phyloP scores from a whole-genome alignment of 1,284 basidiomycete species.

The Sanguinoderma infundibulare region DNA sequence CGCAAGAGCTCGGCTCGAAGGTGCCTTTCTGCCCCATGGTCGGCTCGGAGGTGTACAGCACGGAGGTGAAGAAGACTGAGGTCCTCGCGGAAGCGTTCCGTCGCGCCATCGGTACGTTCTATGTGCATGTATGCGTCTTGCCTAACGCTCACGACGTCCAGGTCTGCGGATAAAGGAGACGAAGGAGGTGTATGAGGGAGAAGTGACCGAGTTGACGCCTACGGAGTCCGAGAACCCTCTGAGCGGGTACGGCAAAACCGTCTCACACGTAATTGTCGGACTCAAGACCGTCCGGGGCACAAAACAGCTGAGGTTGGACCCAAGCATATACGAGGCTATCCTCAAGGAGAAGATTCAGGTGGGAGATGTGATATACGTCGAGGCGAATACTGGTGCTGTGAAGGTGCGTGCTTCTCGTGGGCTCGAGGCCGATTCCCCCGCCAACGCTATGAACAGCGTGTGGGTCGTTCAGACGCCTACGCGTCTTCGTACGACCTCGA shows the following conservation, averaged over 20 bases:
- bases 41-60: constrained; percentile 95
- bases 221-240: constrained; percentile 95
- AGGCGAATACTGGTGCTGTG: constrained; percentile 93
- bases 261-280: constrained; percentile 95
- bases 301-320: constrained; percentile 94
- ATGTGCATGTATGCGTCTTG: not conserved
- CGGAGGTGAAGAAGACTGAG: constrained; percentile 99
- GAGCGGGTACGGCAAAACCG: constrained; percentile 97
- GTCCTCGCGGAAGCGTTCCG: constrained; percentile 96
- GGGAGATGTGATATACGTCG: constrained; percentile 97
- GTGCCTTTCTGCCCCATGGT: constrained; percentile 99
- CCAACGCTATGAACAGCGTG: constrained; percentile 58
- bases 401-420: constrained; percentile 60
- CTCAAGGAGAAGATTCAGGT: constrained; percentile 97
- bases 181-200: constrained; percentile 98
- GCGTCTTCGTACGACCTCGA: constrained; percentile 99
- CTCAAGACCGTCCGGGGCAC: constrained; percentile 99
- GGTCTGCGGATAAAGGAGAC: constrained; percentile 97
- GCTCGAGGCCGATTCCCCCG: not conserved
- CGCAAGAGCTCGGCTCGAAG: constrained; percentile 93
- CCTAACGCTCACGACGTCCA: constrained; percentile 36
- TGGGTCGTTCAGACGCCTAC: constrained; percentile 97
- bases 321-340: constrained; percentile 96
- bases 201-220: constrained; percentile 96
- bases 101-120: constrained; percentile 86